Base-by-base conservation (phyloP, 306 rosid species). In the Styphnolobium japonicum region DNA sequence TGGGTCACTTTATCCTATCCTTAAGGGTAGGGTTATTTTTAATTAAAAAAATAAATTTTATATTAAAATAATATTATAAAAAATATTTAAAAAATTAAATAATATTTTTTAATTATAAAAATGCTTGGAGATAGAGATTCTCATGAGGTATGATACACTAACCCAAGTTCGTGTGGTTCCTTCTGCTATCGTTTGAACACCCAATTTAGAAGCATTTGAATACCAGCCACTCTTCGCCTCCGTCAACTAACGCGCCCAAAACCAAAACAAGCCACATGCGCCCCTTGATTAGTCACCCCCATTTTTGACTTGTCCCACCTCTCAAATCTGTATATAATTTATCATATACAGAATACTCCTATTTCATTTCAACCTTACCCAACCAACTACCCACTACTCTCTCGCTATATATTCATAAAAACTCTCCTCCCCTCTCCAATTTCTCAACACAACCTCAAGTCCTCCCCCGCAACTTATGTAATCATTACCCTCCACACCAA, bases 261-360 rank as follows among this genome's bases (percentile, higher is more conserved):
- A 0, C 23, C 64, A 1, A 34, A 53, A 16, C 33, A 67, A 67
- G 56, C 85, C 90, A 79, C 73, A 67, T 89, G 91, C 83, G 80
- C 83, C 87, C 90, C 49, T 5, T 58, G 84, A 51, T 81, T 33
- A 3, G 75, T 7, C 14, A 10, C 73, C 52, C 67, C 73, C 67
- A 5, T 31, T 63, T 82, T 81, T 87, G 90, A 87, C 89, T 67
- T 56, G 15, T 71, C 71, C 19, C 10, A 6, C 51, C 7, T 12
- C 16, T n/a, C 75, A n/a, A n/a, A n/a, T n/a, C n/a, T n/a, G n/a
- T n/a, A n/a, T n/a, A n/a, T n/a, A n/a, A n/a, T n/a, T n/a, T n/a
- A n/a, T n/a, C n/a, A n/a, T n/a, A n/a, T n/a, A n/a, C n/a, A n/a
- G n/a, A n/a, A n/a, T n/a, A n/a, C n/a, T n/a, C n/a, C n/a, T n/a